Conservation (phyloP, 1,284 basidiomycete genomes). For the Naganishia sp. region DNA sequence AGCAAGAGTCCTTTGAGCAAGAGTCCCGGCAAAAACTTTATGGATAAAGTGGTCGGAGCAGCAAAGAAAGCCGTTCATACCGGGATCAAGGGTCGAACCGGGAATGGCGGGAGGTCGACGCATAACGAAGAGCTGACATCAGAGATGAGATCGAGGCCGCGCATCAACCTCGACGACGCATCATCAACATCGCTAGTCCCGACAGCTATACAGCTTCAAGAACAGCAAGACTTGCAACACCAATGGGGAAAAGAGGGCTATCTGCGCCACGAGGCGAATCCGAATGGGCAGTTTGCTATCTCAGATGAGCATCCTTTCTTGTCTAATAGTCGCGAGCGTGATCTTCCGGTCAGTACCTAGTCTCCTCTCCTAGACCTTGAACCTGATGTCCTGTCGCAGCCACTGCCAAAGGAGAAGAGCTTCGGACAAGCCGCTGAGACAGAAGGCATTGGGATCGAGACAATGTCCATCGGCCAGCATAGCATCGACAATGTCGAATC, state of each 20-base stretch:
- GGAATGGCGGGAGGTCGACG: slow-evolving; percentile 1
- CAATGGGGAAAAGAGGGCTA: slow-evolving; percentile 15
- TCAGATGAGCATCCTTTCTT: too few species aligned
- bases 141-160: not conserved
- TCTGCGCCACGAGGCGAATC: not conserved
- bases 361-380: too few species aligned
- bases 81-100: slow-evolving; percentile 6
- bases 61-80: slow-evolving; percentile 15
- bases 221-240: slow-evolving; percentile 4
- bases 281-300: not conserved
- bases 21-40: slow-evolving; percentile 18
- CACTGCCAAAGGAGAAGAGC: too few species aligned
- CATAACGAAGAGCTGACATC: not conserved
- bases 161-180: not conserved
- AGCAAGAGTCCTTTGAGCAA: slow-evolving; percentile 23
- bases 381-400: too few species aligned
- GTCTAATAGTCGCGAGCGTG: not conserved
- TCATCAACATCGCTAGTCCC: slow-evolving; percentile 7
- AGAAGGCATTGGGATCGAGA: too few species aligned
- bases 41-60: slow-evolving; percentile 16
- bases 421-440: too few species aligned
- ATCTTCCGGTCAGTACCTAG: slow-evolving; percentile 15
- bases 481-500: too few species aligned
- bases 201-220: slow-evolving; percentile 5
- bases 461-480: too few species aligned